Base-by-base conservation (phyloP, 2,329 filamentous ascomycete species). In the Cladosporium sp. region DNA sequence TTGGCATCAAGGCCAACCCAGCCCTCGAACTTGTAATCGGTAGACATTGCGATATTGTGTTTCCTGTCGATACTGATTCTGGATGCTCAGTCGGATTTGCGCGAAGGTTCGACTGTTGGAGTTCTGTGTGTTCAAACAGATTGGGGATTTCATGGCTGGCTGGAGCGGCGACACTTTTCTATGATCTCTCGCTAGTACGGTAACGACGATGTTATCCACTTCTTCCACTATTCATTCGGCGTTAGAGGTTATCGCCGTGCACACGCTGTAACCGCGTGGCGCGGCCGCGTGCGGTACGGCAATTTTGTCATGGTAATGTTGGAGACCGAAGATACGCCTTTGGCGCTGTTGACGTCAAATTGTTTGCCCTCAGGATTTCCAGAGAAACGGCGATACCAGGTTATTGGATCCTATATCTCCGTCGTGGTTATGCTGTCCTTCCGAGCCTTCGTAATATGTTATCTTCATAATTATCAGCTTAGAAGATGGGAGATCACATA, bases 11-110 rank as follows among this genome's bases (percentile, higher is more conserved):
- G 70, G 58, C 72, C 77, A 53, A 78, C 65, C 77, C 77, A 79
- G 58, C 77, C 77, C 60, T 77, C 69, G 58, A 79, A 79, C 45
- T 72, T 73, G 61, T 75, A 74, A 57, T 72, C 66, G 47, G 38
- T 49, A 41, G 47, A 42, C 47, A 49, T 49, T 11, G 0, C 43
- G 46, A 30, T 29, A 7, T 36, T 4, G 19, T 35, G 18, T 12
- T 45, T 27, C 22, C 22, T 27, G 22, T 35, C 32, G 32, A 35
- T n/a, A 32, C n/a, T 2, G 15, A n/a, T 5, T 15, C 32, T n/a
- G 9, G 13, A n/a, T 35, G 32, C 32, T 35, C 11, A 35, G 22
- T 27, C 22, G 15, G 32, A 35, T 35, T 16, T n/a, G 32, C 32
- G 2, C 11, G 11, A 32, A 32, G 3, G 8, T 32, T n/a, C n/a